These are phyloP conservation scores for Spathaspora sp. DNA, from an alignment of 805 yeast genomes.

Conservation along the genomic window DNA sequence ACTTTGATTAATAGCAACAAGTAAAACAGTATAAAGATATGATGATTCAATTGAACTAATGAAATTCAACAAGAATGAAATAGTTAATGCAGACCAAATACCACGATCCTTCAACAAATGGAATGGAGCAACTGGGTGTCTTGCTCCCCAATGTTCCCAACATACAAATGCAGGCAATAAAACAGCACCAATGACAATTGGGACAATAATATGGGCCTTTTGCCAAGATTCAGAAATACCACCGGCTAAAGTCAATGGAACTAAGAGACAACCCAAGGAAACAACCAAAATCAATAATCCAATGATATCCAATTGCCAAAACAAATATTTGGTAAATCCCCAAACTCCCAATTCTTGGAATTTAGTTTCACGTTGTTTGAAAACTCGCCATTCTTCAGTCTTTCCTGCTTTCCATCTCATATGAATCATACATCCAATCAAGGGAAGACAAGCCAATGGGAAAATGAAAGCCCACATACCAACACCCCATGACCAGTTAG, in stretches of 20 bases:
- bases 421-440: constrained; percentile 49
- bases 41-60: constrained; percentile 69
- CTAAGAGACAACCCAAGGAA: constrained; percentile 60
- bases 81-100: constrained; percentile 65
- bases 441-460: constrained; percentile 64
- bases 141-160: constrained; percentile 58
- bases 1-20: constrained; percentile 60
- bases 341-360: constrained; percentile 27
- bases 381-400: constrained; percentile 46
- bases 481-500: constrained; percentile 68
- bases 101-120: constrained; percentile 62
- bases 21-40: constrained; percentile 61
- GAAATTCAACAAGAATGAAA: constrained; percentile 57
- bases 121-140: constrained; percentile 62
- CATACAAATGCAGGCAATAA: constrained; percentile 54
- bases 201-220: constrained; percentile 60
- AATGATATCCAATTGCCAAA: constrained; percentile 63
- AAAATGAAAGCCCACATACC: constrained; percentile 79
- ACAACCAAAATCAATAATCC: constrained; percentile 57
- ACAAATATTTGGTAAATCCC: constrained; percentile 33
- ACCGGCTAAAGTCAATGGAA: constrained; percentile 76
- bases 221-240: constrained; percentile 56
- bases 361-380: constrained; percentile 39
- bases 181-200: constrained; percentile 63
- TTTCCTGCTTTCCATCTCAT: constrained; percentile 53